A percentile compares a stretch with the other conserved stretches of the same genome.
phyloP scores from a whole-genome alignment of 2,329 filamentous ascomycete species.

The Aspergillus novofumigatus region DNA sequence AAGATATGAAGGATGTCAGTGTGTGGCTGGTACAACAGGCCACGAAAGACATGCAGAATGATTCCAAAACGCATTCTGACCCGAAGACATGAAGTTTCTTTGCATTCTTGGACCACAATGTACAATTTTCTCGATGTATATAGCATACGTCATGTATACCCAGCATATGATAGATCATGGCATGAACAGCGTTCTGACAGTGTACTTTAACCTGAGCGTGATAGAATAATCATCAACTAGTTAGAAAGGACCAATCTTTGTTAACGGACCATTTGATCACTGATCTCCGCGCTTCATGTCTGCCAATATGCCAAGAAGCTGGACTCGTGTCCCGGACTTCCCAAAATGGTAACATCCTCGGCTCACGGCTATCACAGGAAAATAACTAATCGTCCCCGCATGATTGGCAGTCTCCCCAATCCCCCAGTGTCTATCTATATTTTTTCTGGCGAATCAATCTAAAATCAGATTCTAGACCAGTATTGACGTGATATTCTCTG shows the following conservation, averaged over 20 bases:
- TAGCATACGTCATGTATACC: neutral
- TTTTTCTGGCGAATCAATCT: neutral
- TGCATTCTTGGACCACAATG: neutral
- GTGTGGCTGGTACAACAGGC: constrained; percentile 41
- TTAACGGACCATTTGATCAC: no score
- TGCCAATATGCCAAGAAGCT: no score
- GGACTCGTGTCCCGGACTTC: neutral
- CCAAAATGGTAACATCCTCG: neutral
- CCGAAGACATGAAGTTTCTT: neutral
- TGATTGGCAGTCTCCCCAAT: constrained; percentile 10
- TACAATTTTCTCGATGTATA: neutral
- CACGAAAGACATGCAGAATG: constrained; percentile 18
- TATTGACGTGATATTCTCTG: neutral
- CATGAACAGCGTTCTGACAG: neutral
- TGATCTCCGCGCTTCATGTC: no score
- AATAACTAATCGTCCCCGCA: constrained; percentile 8
- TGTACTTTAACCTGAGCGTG: neutral
- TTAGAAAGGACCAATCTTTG: no score
- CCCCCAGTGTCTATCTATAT: neutral
- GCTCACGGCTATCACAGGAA: neutral
- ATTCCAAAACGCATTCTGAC: no score
- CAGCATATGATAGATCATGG: neutral
- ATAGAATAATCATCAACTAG: neutral
- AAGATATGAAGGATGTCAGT: constrained; percentile 43
- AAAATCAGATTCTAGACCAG: neutral